Evolutionary conservation across 2,329 filamentous ascomycete genomes (phyloP).

Genomic region (Furcasterigmium sp.): DNA sequence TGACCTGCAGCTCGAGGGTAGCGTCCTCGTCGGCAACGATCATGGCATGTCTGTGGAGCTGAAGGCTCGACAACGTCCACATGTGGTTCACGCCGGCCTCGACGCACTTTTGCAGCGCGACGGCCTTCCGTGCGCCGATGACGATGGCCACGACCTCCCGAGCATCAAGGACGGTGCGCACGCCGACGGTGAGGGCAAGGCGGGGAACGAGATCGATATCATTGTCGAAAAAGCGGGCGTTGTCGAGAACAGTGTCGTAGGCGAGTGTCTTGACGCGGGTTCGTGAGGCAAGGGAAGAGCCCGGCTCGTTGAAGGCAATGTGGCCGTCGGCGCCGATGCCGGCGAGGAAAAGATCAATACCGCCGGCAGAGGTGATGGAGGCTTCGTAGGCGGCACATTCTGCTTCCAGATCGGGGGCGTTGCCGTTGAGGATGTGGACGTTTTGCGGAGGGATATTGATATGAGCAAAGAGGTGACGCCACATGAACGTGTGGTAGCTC

Average conservation of each 20-base stretch:
- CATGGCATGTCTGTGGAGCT: conserved; percentile 76
- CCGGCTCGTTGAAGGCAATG: conserved; percentile 88
- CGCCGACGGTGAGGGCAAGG: conserved; percentile 80
- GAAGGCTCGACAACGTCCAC: conserved; percentile 81
- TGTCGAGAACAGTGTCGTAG: conserved; percentile 81
- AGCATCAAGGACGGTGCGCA: conserved; percentile 77
- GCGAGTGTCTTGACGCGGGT: conserved; percentile 84
- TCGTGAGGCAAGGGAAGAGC: conserved; percentile 69
- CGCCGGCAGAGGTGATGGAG: conserved; percentile 67
- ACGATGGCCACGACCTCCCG: conserved; percentile 80
- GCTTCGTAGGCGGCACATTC: conserved; percentile 79
- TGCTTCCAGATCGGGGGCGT: conserved; percentile 66
- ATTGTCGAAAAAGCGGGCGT: conserved; percentile 77
- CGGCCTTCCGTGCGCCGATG: conserved; percentile 73
- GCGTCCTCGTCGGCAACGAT: conserved; percentile 81
- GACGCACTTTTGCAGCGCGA: conserved; percentile 73
- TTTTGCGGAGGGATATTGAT: conserved; percentile 77
- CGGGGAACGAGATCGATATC: conserved; percentile 69
- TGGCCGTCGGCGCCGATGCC: conserved; percentile 84
- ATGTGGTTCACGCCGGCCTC: conserved; percentile 83
- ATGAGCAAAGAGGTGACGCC: conserved; percentile 83
- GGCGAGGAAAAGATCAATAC: conserved; percentile 81
- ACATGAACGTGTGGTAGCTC: conserved; percentile 91
- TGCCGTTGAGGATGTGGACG: conserved; percentile 80
- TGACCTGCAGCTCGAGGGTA: conserved; percentile 66